Percentiles rank a stretch among this genome's conserved stretches.
Conservation (phyloP, 73 alveolate genomes). For the Uronychia setigera region DNA sequence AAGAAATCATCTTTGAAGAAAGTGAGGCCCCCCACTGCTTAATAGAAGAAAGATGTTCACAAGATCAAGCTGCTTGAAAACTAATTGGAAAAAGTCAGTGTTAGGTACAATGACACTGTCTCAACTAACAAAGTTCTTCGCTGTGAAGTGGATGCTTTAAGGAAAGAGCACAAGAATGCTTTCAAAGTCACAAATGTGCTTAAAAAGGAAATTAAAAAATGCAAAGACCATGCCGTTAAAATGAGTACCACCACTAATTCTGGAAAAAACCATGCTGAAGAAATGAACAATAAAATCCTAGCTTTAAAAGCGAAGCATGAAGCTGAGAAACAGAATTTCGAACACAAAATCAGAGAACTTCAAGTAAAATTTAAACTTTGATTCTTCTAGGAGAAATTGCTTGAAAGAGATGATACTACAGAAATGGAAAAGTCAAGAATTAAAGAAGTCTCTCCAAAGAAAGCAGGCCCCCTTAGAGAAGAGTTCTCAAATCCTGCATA, state of each 20-base stretch:
- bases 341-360: constrained; percentile 53
- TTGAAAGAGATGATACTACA: constrained; percentile 58
- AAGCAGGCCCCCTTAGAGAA: constrained; percentile 14
- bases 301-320: constrained; percentile 64
- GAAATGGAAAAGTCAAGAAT: constrained; percentile 52
- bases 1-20: constrained; percentile 44
- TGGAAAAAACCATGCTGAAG: constrained; percentile 59
- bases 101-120: constrained; percentile 73
- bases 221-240: constrained; percentile 48
- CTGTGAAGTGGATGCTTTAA: constrained; percentile 72
- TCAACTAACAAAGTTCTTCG: constrained; percentile 70
- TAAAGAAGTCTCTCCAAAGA: constrained; percentile 46
- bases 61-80: constrained; percentile 81
- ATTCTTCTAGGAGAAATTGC: constrained; percentile 48
- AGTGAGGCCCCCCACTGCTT: constrained; percentile 68
- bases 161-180: constrained; percentile 68
- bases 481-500: constrained; percentile 73
- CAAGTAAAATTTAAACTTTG: constrained; percentile 50
- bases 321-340: constrained; percentile 60
- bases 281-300: constrained; percentile 57
- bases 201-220: constrained; percentile 35
- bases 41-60: constrained; percentile 45
- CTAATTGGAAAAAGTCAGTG: constrained; percentile 77
- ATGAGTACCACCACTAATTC: constrained; percentile 24
- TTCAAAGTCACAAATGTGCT: constrained; percentile 46